Evolutionary conservation across 495 filamentous ascomycete species (phyloP).

Genomic region (Podospora pseudoanserina): DNA sequence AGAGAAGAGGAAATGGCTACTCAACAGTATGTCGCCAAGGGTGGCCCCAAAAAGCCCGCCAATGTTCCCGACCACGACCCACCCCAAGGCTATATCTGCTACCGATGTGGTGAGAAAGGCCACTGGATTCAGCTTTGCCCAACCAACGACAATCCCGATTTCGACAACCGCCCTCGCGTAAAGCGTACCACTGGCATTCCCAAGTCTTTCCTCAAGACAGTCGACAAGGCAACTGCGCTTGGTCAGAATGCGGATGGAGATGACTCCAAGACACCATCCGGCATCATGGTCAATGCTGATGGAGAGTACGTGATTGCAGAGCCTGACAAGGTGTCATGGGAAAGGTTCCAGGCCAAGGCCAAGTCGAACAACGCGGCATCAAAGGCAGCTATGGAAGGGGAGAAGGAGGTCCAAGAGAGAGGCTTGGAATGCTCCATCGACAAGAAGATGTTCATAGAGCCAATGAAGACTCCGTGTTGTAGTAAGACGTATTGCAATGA

Average conservation of each 20-base stretch:
- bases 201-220: slow-evolving; percentile 83
- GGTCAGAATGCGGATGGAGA: slow-evolving; percentile 68
- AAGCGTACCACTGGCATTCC: slow-evolving; percentile 97
- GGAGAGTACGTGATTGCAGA: slow-evolving; percentile 94
- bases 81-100: slow-evolving; percentile 90
- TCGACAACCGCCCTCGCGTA: slow-evolving; percentile 82
- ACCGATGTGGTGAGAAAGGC: slow-evolving; percentile 96
- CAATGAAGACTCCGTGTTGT: slow-evolving; percentile 98
- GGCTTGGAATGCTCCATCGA: slow-evolving; percentile 93
- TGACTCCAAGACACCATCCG: slow-evolving; percentile 71
- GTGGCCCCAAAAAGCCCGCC: slow-evolving; percentile 56
- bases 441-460: slow-evolving; percentile 93
- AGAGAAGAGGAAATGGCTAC: slow-evolving; percentile 90
- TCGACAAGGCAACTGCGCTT: slow-evolving; percentile 81
- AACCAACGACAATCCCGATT: slow-evolving; percentile 95
- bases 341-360: slow-evolving; percentile 89
- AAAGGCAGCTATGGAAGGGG: slow-evolving; percentile 62
- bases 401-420: slow-evolving; percentile 75
- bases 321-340: slow-evolving; percentile 92
- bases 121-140: slow-evolving; percentile 98
- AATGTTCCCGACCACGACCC: slow-evolving; percentile 87
- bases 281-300: slow-evolving; percentile 95
- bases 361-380: slow-evolving; percentile 78
- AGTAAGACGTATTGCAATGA: slow-evolving; percentile 96
- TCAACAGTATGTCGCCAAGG: slow-evolving; percentile 51